These are phyloP conservation scores for Medicago lupulina DNA, from an alignment of 306 rosid species.

Conservation along the genomic window DNA sequence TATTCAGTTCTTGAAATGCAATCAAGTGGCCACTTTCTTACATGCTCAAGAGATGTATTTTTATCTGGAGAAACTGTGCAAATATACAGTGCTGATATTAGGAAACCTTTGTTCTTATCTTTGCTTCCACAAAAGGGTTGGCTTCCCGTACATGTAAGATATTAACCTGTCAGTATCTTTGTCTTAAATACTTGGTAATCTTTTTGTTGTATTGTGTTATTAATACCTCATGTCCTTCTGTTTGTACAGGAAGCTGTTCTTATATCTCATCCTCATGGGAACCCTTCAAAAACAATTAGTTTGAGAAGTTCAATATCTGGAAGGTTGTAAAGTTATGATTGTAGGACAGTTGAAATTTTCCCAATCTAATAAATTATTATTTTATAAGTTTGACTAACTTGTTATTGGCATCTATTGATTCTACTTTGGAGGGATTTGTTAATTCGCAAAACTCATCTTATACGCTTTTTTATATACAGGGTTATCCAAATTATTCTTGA, in stretches of 20 bases:
- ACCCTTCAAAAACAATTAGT: conserved; percentile 75
- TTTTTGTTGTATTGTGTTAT: conserved; percentile 5
- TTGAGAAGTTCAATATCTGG: conserved; percentile 95
- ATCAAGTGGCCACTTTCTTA: conserved; percentile 72
- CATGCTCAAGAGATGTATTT: conserved; percentile 79
- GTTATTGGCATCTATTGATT: conserved; percentile 21
- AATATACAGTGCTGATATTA: conserved; percentile 79
- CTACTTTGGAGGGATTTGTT: conserved; percentile 37
- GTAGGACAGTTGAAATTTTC: conserved; percentile 27
- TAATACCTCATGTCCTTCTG: conserved; percentile 21
- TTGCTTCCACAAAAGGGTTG: conserved; percentile 95
- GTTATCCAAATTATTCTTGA: conserved; percentile 87
- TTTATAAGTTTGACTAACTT: conserved; percentile 26
- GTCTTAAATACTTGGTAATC: not conserved
- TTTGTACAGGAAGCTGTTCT: conserved; percentile 85
- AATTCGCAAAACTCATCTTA: conserved; percentile 39
- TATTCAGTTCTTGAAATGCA: conserved; percentile 90
- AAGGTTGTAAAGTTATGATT: conserved; percentile 64
- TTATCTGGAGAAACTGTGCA: conserved; percentile 75
- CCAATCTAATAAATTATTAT: conserved; percentile 17
- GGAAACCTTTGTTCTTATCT: conserved; percentile 92
- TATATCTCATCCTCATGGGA: conserved; percentile 77
- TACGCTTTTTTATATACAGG: conserved; percentile 65
- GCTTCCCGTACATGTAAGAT: conserved; percentile 82
- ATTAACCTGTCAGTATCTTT: conserved; percentile 15